Percentiles rank a stretch among this genome's conserved stretches.
These are phyloP conservation scores for Abrus precatorius DNA, from an alignment of 306 rosid genomes.

Conservation along the genomic window DNA sequence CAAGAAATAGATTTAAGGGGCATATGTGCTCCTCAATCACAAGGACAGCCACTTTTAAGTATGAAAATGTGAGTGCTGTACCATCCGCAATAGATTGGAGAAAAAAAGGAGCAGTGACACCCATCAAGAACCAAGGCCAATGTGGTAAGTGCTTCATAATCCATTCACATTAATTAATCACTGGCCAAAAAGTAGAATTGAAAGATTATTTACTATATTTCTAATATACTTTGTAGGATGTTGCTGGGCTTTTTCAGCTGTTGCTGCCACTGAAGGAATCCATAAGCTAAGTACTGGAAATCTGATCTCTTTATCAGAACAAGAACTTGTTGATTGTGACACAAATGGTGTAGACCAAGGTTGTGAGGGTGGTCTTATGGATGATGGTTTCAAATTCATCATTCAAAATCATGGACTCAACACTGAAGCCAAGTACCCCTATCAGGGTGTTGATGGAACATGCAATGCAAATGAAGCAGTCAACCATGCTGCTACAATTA, in stretches of 20 bases:
- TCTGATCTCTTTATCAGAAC: constrained; percentile 53
- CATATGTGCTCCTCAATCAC: constrained; percentile 44
- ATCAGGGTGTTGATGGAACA: constrained; percentile 40
- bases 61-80: constrained; percentile 37
- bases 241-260: constrained; percentile 64
- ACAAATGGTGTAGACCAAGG: constrained; percentile 49
- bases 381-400: constrained; percentile 58
- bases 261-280: constrained; percentile 61
- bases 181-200: background rate
- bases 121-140: constrained; percentile 48
- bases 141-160: background rate
- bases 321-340: constrained; percentile 66
- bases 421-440: constrained; percentile 52
- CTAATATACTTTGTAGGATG: constrained; percentile 46
- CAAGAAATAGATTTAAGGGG: constrained; percentile 59
- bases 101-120: constrained; percentile 55
- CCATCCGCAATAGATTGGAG: constrained; percentile 57
- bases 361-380: constrained; percentile 59
- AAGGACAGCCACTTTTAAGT: constrained; percentile 48
- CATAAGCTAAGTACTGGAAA: constrained; percentile 42
- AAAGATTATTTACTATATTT: background rate
- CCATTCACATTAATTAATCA: background rate
- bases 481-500: constrained; percentile 42
- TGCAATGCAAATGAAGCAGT: constrained; percentile 38
- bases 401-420: constrained; percentile 46